phyloP scores from a whole-genome alignment of 495 filamentous ascomycete species.

The Aspergillus campestris region DNA sequence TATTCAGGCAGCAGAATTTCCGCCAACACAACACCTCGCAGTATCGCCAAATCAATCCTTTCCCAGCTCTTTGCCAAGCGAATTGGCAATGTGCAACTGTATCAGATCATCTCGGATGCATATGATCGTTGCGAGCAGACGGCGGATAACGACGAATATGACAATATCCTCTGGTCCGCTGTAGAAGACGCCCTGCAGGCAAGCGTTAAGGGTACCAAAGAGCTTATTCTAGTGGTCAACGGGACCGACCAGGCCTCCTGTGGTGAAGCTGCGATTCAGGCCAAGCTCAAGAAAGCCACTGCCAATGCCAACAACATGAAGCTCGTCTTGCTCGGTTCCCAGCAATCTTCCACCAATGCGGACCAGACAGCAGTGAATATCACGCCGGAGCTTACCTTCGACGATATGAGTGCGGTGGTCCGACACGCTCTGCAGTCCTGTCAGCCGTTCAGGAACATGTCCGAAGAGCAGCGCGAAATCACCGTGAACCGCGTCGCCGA shows the following conservation, averaged over 20 bases:
- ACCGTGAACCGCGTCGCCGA: constrained; percentile 25
- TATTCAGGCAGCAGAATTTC: constrained; percentile 11
- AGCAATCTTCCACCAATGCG: constrained; percentile 13
- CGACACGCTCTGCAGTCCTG: constrained; percentile 6
- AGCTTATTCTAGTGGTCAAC: constrained; percentile 29
- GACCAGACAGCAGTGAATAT: constrained; percentile 6
- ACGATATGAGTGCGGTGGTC: constrained; percentile 16
- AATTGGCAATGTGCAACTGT: constrained; percentile 29
- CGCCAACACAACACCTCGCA: constrained; percentile 9
- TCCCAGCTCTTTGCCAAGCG: constrained; percentile 29
- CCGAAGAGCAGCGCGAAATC: constrained; percentile 17
- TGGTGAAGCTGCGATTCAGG: constrained; percentile 18
- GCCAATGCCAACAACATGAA: constrained; percentile 17
- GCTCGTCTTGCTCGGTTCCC: constrained; percentile 23
- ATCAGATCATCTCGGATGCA: constrained; percentile 25
- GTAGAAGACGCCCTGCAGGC: constrained; percentile 12
- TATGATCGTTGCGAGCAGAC: constrained; percentile 19
- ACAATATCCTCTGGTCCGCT: constrained; percentile 8
- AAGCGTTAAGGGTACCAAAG: constrained; percentile 21
- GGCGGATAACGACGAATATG: constrained; percentile 18
- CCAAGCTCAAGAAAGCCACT: constrained; percentile 19
- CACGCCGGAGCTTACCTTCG: constrained; percentile 15
- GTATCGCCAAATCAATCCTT: constrained; percentile 23
- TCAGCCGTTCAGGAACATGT: constrained; percentile 2
- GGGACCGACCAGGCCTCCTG: constrained; percentile 28